A percentile compares a stretch with the other conserved stretches of the same genome.
These are phyloP conservation scores for Cymbopogon citratus DNA, from an alignment of 176 grass and related monocot species.

Conservation along the genomic window DNA sequence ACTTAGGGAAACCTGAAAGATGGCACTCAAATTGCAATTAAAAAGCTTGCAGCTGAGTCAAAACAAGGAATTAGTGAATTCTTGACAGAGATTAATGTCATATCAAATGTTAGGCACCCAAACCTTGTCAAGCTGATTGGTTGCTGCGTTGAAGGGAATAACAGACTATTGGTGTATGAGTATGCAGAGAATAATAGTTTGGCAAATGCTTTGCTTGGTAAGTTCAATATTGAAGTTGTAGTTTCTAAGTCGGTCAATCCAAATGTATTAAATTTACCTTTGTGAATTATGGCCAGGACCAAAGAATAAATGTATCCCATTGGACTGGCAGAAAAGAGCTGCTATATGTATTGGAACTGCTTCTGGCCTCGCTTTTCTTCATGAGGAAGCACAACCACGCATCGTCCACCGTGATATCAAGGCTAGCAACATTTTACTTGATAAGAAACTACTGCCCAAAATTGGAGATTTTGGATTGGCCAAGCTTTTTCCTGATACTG, in stretches of 20 bases:
- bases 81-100: slow-evolving; percentile 63
- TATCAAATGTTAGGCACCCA: slow-evolving; percentile 63
- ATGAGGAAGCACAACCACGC: slow-evolving; percentile 54
- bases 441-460: slow-evolving; percentile 46
- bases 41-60: slow-evolving; percentile 61
- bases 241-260: neutral
- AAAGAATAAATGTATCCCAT: slow-evolving; percentile 47
- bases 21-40: slow-evolving; percentile 59
- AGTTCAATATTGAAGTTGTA: slow-evolving; percentile 5
- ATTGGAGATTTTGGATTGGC: slow-evolving; percentile 74
- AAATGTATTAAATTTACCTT: slow-evolving; percentile 13
- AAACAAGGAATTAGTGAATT: slow-evolving; percentile 60
- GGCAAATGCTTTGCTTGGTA: slow-evolving; percentile 61
- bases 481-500: slow-evolving; percentile 55
- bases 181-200: slow-evolving; percentile 56
- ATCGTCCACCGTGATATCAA: slow-evolving; percentile 75
- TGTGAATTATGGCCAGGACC: slow-evolving; percentile 39
- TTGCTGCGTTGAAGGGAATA: slow-evolving; percentile 43
- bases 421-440: slow-evolving; percentile 70
- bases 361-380: slow-evolving; percentile 66
- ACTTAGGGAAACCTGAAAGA: slow-evolving; percentile 41
- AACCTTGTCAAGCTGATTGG: slow-evolving; percentile 68
- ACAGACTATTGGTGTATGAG: slow-evolving; percentile 54
- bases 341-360: slow-evolving; percentile 60
- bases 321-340: slow-evolving; percentile 53